Conservation (phyloP, 148 eudicot genomes). For the Rhododendron simsii region DNA sequence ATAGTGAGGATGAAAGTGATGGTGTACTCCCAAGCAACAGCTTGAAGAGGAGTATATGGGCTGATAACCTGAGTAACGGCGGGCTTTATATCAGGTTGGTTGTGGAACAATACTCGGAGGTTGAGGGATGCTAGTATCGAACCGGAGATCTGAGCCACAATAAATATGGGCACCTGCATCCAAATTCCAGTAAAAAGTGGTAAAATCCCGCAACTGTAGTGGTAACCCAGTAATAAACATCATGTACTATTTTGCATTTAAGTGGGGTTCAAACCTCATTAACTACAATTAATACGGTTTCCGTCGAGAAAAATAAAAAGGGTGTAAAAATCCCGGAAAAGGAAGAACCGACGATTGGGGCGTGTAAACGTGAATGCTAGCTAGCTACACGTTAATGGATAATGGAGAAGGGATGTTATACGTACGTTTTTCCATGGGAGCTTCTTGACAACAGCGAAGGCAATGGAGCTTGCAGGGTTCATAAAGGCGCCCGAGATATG, state of each 20-base stretch:
- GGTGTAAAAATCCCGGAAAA: no score
- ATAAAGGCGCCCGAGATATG: conserved; percentile 46
- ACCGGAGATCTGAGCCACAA: conserved; percentile 33
- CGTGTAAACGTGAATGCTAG: no score
- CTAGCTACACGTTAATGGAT: background rate
- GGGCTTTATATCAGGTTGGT: conserved; percentile 28
- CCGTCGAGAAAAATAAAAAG: no score
- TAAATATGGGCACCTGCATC: conserved; percentile 31
- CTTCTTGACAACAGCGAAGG: conserved; percentile 22
- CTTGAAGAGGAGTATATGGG: conserved; percentile 33
- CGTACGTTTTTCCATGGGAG: background rate
- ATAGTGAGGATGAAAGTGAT: conserved; percentile 36
- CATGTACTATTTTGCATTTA: no score
- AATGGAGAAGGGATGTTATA: background rate
- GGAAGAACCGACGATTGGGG: background rate
- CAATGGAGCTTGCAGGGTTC: conserved; percentile 46
- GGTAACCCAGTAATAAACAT: background rate
- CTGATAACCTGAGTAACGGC: conserved; percentile 23
- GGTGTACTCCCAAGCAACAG: conserved; percentile 37
- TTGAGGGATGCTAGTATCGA: conserved; percentile 38
- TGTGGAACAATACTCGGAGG: conserved; percentile 26
- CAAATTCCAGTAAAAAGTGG: background rate
- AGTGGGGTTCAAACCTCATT: no score
- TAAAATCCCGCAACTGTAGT: background rate
- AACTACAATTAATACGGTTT: no score